Evolutionary conservation across 169 alveolate species (phyloP).

Genomic region (Toxoplasma gondii): DNA sequence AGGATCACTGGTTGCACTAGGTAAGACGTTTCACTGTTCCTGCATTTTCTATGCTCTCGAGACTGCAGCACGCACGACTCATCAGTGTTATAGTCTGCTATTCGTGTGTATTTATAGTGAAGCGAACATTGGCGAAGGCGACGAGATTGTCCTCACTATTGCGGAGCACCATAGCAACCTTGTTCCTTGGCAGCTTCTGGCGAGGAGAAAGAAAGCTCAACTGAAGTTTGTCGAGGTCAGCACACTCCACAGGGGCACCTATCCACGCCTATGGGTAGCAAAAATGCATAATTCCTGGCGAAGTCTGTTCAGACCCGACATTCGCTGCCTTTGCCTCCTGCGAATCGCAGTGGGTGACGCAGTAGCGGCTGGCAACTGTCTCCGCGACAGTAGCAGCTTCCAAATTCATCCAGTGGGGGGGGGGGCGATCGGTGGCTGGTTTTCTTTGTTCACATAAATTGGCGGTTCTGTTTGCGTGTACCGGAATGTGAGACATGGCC

Average conservation of each 20-base stretch:
- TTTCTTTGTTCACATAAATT: no score
- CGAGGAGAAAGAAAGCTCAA: slow-evolving; percentile 66
- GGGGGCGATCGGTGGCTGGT: no score
- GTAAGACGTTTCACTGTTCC: not conserved
- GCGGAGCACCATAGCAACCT: slow-evolving; percentile 75
- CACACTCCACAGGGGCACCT: not conserved
- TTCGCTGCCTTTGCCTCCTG: no score
- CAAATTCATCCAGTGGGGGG: no score
- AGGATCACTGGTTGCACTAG: no score
- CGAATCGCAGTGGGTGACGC: no score
- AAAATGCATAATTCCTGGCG: not conserved
- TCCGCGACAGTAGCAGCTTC: not conserved
- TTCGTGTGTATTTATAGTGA: slow-evolving; percentile 33
- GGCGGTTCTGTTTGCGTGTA: no score
- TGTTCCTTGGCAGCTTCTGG: slow-evolving; percentile 74
- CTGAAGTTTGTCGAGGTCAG: slow-evolving; percentile 57
- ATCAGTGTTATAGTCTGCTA: not conserved
- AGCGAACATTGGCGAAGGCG: slow-evolving; percentile 39
- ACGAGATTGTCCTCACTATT: slow-evolving; percentile 30
- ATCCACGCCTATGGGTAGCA: not conserved
- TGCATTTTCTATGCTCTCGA: not conserved
- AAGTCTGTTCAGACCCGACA: no score
- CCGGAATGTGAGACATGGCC: no score
- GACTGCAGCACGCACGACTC: not conserved
- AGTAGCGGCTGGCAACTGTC: not conserved